Percentiles rank a stretch among this genome's conserved stretches.
Evolutionary conservation across 1,139 yeast species (phyloP).

Genomic region (Geotrichum cucujoidarum): DNA sequence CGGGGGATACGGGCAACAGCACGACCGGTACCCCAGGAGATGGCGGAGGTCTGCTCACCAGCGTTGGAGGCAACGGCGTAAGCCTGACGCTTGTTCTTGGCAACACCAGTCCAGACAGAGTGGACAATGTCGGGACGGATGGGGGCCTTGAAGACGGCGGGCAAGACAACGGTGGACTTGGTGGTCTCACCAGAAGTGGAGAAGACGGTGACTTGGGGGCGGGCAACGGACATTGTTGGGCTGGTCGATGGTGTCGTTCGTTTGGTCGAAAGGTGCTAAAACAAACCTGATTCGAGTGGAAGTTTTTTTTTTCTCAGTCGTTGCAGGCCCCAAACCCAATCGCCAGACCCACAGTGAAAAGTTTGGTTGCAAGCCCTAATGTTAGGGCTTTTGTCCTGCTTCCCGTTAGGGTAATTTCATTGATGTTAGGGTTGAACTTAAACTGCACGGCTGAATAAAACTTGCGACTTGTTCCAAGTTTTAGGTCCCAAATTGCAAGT

Average conservation of each 20-base stretch:
- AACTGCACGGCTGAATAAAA: too few species aligned
- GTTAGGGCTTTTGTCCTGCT: too few species aligned
- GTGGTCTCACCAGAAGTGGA: conserved; percentile 85
- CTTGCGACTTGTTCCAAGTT: too few species aligned
- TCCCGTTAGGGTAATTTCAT: too few species aligned
- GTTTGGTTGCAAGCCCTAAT: too few species aligned
- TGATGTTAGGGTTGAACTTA: too few species aligned
- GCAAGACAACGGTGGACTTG: conserved; percentile 81
- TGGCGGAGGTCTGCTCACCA: conserved; percentile 99
- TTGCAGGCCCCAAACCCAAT: too few species aligned
- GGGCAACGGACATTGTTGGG: conserved; percentile 57
- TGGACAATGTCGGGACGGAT: conserved; percentile 99
- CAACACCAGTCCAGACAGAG: conserved; percentile 96
- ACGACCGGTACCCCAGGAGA: conserved; percentile 99
- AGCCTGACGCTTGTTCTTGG: conserved; percentile 99
- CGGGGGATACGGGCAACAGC: conserved; percentile 99
- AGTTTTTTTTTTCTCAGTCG: too few species aligned
- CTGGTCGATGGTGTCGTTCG: conserved; percentile 10
- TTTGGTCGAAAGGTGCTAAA: neutral
- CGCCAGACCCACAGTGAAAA: too few species aligned
- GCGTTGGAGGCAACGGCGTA: conserved; percentile 99
- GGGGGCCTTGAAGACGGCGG: conserved; percentile 99
- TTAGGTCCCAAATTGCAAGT: too few species aligned
- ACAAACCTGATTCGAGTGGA: neutral
- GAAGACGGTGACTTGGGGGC: conserved; percentile 97